Evolutionary conservation across 352 stramenopile species (phyloP).

Genomic region (Globisporangium parvum): DNA sequence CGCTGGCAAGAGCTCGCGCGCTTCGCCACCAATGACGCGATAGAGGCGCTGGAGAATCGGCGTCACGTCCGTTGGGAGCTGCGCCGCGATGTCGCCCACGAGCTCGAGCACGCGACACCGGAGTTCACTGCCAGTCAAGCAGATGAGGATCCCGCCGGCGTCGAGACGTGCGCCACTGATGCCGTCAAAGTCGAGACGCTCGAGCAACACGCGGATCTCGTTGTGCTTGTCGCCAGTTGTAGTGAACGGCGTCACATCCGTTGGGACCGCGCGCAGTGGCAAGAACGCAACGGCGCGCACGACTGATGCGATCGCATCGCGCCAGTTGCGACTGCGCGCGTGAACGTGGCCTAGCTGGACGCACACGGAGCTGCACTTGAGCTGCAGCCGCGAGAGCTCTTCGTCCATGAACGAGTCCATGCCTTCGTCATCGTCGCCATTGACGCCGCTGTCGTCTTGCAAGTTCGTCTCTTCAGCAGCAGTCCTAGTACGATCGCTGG

Average conservation of each 20-base stretch:
- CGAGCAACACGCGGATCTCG: conserved; percentile 38
- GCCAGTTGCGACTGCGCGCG: conserved; percentile 29
- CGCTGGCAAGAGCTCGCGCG: conserved; percentile 17
- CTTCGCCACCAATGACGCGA: conserved; percentile 41
- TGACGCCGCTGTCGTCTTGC: conserved; percentile 14
- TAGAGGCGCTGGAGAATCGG: conserved; percentile 29
- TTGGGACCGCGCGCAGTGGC: conserved; percentile 26
- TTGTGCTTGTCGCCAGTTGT: conserved; percentile 12
- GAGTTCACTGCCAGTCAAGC: conserved; percentile 39
- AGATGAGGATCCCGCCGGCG: conserved; percentile 26
- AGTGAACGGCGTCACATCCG: conserved; percentile 20
- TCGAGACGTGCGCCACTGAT: conserved; percentile 18
- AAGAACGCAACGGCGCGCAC: conserved; percentile 46
- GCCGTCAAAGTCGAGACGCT: conserved; percentile 63
- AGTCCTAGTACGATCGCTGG: conserved; percentile 5
- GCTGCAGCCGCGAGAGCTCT: conserved; percentile 57
- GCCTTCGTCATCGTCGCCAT: conserved; percentile 27
- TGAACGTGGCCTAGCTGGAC: conserved; percentile 50
- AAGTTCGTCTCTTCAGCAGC: conserved; percentile 16
- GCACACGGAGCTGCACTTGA: conserved; percentile 73
- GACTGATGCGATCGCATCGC: conserved; percentile 30
- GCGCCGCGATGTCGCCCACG: conserved; percentile 66
- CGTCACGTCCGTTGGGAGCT: conserved; percentile 20
- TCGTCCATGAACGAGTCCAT: conserved; percentile 76
- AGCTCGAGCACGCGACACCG: conserved; percentile 56